These are phyloP conservation scores for Ramaria rubella DNA, from an alignment of 768 basidiomycete genomes.

Conservation along the genomic window DNA sequence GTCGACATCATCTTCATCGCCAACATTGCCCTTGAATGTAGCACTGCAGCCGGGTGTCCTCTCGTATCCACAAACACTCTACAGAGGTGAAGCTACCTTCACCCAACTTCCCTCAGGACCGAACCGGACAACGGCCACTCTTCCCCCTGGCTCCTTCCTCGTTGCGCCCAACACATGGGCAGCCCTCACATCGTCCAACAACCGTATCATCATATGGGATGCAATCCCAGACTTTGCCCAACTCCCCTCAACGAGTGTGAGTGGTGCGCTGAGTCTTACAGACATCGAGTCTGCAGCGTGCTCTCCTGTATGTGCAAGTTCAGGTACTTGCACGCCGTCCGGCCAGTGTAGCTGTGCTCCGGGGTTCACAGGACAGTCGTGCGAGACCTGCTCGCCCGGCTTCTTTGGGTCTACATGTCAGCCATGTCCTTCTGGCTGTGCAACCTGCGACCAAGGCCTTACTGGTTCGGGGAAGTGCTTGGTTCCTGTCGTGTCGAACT, in stretches of 20 bases:
- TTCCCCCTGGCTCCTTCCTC: slow-evolving; percentile 55
- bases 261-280: slow-evolving; percentile 49
- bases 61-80: slow-evolving; percentile 55
- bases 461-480: slow-evolving; percentile 73
- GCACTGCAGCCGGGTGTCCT: slow-evolving; percentile 61
- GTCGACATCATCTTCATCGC: slow-evolving; percentile 35
- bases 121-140: slow-evolving; percentile 38
- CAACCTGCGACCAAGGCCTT: slow-evolving; percentile 71
- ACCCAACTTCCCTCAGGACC: slow-evolving; percentile 44
- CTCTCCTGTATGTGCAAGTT: slow-evolving; percentile 66
- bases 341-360: slow-evolving; percentile 67
- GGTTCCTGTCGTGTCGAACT: slow-evolving; percentile 38
- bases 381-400: slow-evolving; percentile 68
- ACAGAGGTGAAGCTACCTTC: slow-evolving; percentile 60
- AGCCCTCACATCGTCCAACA: slow-evolving; percentile 45
- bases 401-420: slow-evolving; percentile 73
- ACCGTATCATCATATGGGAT: slow-evolving; percentile 70
- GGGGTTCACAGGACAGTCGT: slow-evolving; percentile 73
- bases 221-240: slow-evolving; percentile 69
- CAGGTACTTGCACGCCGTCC: slow-evolving; percentile 62
- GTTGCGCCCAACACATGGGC: slow-evolving; percentile 67
- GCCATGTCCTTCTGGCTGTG: slow-evolving; percentile 62
- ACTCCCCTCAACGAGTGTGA: slow-evolving; percentile 40
- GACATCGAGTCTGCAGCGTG: slow-evolving; percentile 71
- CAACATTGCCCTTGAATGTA: slow-evolving; percentile 62